A percentile compares a stretch with the other conserved stretches of the same genome.
These are phyloP conservation scores for Chenopodium formosanum DNA, from an alignment of 148 eudicot genomes.

Conservation along the genomic window DNA sequence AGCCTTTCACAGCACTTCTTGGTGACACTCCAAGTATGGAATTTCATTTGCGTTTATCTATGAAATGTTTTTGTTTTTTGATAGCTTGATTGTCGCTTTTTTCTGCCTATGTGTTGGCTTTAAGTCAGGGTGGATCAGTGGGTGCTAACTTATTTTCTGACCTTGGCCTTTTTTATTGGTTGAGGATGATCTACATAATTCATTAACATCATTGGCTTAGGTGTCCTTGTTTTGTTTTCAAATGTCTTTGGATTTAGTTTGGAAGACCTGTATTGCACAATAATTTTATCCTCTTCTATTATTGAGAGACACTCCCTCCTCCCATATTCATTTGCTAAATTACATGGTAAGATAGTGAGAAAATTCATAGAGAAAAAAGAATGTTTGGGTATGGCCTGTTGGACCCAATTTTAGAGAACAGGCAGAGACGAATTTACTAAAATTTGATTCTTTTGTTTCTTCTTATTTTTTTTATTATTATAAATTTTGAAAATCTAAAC, in stretches of 20 bases:
- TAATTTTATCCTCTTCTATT: not conserved
- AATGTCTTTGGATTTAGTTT: not conserved
- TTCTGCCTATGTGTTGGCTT: not conserved
- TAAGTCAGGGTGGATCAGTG: not conserved
- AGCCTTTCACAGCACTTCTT: constrained; percentile 98
- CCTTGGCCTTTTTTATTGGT: not conserved
- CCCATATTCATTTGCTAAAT: not conserved
- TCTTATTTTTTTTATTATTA: no score
- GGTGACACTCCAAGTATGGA: constrained; percentile 90
- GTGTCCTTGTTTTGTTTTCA: not conserved
- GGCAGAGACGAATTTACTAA: not conserved
- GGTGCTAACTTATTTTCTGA: not conserved
- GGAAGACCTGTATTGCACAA: not conserved
- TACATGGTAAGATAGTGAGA: not conserved
- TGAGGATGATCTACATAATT: no score
- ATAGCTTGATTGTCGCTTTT: not conserved
- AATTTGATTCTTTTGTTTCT: not conserved
- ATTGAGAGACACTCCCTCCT: not conserved
- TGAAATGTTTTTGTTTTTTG: not conserved
- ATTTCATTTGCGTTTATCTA: not conserved
- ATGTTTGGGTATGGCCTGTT: not conserved
- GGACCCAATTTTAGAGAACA: not conserved
- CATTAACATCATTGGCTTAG: not conserved
- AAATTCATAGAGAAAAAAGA: not conserved
- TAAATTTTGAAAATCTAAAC: not conserved